phyloP scores from a whole-genome alignment of 257 asterid species.

The Dorcoceras hygrometricum region DNA sequence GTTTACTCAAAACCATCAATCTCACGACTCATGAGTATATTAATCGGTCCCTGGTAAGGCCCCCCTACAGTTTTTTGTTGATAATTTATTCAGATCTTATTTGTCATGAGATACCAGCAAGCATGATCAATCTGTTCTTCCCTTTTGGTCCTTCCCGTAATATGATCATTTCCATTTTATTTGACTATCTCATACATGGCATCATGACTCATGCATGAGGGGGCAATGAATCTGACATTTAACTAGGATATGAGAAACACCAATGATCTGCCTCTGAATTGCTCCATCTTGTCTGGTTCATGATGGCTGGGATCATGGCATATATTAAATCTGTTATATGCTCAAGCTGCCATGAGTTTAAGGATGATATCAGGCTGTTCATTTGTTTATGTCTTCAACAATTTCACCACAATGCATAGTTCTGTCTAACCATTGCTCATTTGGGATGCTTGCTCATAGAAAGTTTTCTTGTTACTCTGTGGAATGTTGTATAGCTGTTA shows the following conservation, averaged over 20 bases:
- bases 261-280: background rate
- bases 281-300: slow-evolving; percentile 13
- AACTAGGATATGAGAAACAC: slow-evolving; percentile 2
- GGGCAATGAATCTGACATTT: background rate
- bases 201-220: too few relatives aligned
- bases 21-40: background rate
- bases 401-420: slow-evolving; percentile 18
- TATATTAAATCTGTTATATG: slow-evolving; percentile 19
- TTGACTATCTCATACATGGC: slow-evolving; percentile 18
- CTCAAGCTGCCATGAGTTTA: slow-evolving; percentile 13
- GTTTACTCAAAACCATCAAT: background rate
- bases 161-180: background rate
- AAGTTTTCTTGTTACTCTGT: background rate
- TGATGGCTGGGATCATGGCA: slow-evolving; percentile 8
- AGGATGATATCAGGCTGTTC: slow-evolving; percentile 22
- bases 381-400: background rate
- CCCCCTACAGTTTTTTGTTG: background rate
- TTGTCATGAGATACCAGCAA: slow-evolving; percentile 12
- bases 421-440: background rate
- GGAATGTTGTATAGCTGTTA: background rate
- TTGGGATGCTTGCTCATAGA: slow-evolving; percentile 17
- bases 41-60: background rate
- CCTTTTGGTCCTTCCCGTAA: background rate
- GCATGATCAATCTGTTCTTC: background rate
- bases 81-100: background rate